Conservation (phyloP, 441 rosid species). For the Raphanus hybrid region DNA sequence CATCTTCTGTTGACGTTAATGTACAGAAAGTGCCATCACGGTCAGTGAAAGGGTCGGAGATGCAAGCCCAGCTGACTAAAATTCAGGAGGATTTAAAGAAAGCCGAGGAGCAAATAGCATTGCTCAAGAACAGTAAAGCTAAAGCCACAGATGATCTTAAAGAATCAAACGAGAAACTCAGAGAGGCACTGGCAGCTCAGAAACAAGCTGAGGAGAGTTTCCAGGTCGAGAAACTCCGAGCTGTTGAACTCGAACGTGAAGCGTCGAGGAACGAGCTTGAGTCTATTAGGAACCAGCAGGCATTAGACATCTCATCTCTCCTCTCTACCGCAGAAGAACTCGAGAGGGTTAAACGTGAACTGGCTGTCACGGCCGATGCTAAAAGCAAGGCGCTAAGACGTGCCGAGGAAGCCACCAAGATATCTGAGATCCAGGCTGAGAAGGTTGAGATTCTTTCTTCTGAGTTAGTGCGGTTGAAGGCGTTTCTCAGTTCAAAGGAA, state of each 20-base stretch:
- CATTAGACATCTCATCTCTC: conserved; percentile 74
- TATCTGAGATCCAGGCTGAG: conserved; percentile 81
- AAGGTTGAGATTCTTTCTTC: conserved; percentile 76
- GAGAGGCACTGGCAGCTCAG: conserved; percentile 83
- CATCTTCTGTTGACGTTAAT: conserved; percentile 21
- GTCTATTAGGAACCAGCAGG: conserved; percentile 78
- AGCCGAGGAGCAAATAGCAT: conserved; percentile 70
- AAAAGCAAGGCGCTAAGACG: conserved; percentile 82
- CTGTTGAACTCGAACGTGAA: conserved; percentile 46
- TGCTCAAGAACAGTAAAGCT: conserved; percentile 74
- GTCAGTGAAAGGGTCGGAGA: conserved; percentile 62
- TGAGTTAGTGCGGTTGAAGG: conserved; percentile 68
- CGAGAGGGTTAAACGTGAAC: conserved; percentile 68
- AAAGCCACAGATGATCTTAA: conserved; percentile 62
- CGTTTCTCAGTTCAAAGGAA: conserved; percentile 65
- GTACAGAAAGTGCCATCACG: conserved; percentile 65
- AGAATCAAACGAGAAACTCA: conserved; percentile 52
- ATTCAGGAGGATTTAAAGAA: conserved; percentile 84
- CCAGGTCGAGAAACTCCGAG: conserved; percentile 83
- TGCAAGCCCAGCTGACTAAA: conserved; percentile 38
- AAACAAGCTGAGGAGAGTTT: conserved; percentile 79
- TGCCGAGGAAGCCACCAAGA: conserved; percentile 88
- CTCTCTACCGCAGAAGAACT: conserved; percentile 78
- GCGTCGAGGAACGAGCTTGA: conserved; percentile 76
- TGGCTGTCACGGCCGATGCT: conserved; percentile 72